phyloP scores from a whole-genome alignment of 1,139 yeast genomes.

The Scheffersomyces quercinus region DNA sequence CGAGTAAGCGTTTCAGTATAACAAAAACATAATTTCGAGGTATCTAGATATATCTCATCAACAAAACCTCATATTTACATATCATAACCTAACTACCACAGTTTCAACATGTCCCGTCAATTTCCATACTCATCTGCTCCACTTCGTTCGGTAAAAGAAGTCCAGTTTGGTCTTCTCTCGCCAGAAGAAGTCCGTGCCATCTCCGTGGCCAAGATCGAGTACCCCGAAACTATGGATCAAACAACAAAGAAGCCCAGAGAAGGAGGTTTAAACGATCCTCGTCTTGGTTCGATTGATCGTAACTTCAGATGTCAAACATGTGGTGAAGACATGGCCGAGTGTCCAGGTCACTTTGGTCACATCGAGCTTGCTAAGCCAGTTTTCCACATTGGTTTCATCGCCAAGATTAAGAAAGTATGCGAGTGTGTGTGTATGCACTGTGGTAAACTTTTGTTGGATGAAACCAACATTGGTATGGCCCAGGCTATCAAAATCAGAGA shows the following conservation, averaged over 20 bases:
- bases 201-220: slow-evolving; percentile 95
- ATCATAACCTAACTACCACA: no score
- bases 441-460: slow-evolving; percentile 90
- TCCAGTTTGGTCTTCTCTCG: slow-evolving; percentile 95
- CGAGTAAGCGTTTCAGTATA: no score
- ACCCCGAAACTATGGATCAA: slow-evolving; percentile 99
- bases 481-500: slow-evolving; percentile 89
- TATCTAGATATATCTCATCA: no score
- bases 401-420: slow-evolving; percentile 91
- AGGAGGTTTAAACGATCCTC: slow-evolving; percentile 96
- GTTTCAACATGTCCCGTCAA: slow-evolving; percentile 45
- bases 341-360: slow-evolving; percentile 99
- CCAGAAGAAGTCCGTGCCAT: slow-evolving; percentile 98
- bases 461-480: slow-evolving; percentile 80
- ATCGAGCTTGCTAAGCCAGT: slow-evolving; percentile 98
- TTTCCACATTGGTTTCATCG: slow-evolving; percentile 92
- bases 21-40: no score
- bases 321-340: slow-evolving; percentile 98
- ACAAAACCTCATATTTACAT: no score
- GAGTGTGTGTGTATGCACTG: slow-evolving; percentile 99
- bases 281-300: slow-evolving; percentile 95
- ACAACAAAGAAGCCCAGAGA: slow-evolving; percentile 92
- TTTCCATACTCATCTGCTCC: slow-evolving; percentile 98
- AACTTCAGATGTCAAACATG: slow-evolving; percentile 98
- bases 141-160: slow-evolving; percentile 93